Evolutionary conservation across 176 grass and related monocot species (phyloP).

Genomic region (Cenchrus fungigraminus): DNA sequence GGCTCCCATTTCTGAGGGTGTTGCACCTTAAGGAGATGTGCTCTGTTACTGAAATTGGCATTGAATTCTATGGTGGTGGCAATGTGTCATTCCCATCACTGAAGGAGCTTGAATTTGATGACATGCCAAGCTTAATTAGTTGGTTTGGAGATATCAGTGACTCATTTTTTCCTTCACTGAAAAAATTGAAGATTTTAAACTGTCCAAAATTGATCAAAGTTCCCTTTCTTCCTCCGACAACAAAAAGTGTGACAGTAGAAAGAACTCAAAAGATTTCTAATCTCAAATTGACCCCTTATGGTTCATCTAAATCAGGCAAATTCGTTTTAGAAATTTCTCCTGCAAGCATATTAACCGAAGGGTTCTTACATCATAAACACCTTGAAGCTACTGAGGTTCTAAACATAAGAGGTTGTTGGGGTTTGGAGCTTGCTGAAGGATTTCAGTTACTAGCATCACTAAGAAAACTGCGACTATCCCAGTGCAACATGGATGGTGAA

Average conservation of each 20-base stretch:
- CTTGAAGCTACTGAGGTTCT: slow-evolving; percentile 46
- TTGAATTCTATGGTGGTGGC: slow-evolving; percentile 39
- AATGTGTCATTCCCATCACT: slow-evolving; percentile 41
- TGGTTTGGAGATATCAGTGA: slow-evolving; percentile 4
- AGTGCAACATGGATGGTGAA: slow-evolving; percentile 14
- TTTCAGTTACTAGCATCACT: slow-evolving; percentile 37
- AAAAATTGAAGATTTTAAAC: slow-evolving; percentile 44
- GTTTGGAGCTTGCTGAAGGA: slow-evolving; percentile 15
- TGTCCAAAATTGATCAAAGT: slow-evolving; percentile 44
- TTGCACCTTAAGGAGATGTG: slow-evolving; percentile 39
- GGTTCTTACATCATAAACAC: slow-evolving; percentile 43
- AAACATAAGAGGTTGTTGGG: slow-evolving; percentile 37
- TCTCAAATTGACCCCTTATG: slow-evolving; percentile 30
- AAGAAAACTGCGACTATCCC: slow-evolving; percentile 42
- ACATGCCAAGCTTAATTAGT: slow-evolving; percentile 29
- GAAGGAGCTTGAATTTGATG: slow-evolving; percentile 44
- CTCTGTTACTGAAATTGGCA: slow-evolving; percentile 37
- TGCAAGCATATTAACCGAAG: slow-evolving; percentile 30
- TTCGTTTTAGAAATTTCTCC: slow-evolving; percentile 44
- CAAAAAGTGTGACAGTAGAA: slow-evolving; percentile 41
- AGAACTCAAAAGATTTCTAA: slow-evolving; percentile 11
- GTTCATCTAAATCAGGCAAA: slow-evolving; percentile 29
- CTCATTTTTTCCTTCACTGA: slow-evolving; percentile 25
- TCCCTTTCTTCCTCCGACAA: slow-evolving; percentile 38
- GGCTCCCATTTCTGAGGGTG: slow-evolving; percentile 42